Evolutionary conservation across 139 green algal genomes (phyloP).

Genomic region (Closterium sp.): DNA sequence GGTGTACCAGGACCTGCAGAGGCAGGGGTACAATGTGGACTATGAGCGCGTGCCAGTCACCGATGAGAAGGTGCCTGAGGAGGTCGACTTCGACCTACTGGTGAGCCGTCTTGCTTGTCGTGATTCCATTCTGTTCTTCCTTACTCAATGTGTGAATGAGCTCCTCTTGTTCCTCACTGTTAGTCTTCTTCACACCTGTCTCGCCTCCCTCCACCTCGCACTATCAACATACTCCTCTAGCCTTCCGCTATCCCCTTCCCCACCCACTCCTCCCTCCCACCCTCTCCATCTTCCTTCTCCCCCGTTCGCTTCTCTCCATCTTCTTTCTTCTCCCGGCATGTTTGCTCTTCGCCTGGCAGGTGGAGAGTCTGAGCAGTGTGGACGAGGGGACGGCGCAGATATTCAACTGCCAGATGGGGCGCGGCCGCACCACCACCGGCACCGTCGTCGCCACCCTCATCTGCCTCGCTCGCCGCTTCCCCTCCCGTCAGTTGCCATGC

Average conservation of each 20-base stretch:
- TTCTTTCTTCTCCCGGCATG: background rate
- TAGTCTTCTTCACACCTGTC: too few species aligned
- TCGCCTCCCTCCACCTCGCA: too few species aligned
- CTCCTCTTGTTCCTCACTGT: too few species aligned
- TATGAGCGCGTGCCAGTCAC: slow-evolving; percentile 91
- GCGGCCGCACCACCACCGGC: slow-evolving; percentile 86
- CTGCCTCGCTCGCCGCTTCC: background rate
- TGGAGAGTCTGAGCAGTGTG: slow-evolving; percentile 5
- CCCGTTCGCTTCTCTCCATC: too few species aligned
- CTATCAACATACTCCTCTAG: too few species aligned
- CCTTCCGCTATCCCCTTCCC: too few species aligned
- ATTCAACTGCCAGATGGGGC: slow-evolving; percentile 98
- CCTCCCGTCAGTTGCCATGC: background rate
- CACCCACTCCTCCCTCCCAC: background rate
- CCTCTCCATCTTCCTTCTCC: background rate
- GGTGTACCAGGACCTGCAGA: slow-evolving; percentile 49
- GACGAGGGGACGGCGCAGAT: slow-evolving; percentile 66
- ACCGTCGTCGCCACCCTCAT: slow-evolving; percentile 90
- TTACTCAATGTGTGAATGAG: too few species aligned
- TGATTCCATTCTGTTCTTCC: too few species aligned
- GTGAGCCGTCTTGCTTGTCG: slow-evolving; percentile 62
- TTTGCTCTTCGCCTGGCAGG: background rate
- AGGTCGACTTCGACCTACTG: slow-evolving; percentile 64
- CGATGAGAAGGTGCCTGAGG: slow-evolving; percentile 94
- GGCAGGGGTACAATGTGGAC: slow-evolving; percentile 73